Evolutionary conservation across 257 asterid species (phyloP).

Genomic region (Solanum medicagineum): DNA sequence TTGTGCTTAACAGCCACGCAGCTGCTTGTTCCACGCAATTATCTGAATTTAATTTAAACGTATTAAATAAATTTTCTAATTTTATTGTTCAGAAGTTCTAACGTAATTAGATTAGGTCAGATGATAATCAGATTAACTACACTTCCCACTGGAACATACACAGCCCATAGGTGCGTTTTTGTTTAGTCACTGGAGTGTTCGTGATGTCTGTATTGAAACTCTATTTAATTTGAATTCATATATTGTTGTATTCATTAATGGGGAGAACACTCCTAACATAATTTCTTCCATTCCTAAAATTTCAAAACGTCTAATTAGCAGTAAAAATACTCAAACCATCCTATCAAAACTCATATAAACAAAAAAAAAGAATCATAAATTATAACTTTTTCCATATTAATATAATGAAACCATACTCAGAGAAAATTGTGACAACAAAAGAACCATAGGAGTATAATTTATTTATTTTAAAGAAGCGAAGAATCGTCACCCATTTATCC

Average conservation of each 20-base stretch:
- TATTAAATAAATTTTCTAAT: neutral
- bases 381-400: too few species aligned
- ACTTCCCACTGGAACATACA: neutral
- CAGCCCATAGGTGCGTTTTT: neutral
- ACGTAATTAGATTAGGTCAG: too few species aligned
- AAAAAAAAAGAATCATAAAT: too few species aligned
- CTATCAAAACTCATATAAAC: neutral
- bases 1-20: conserved; percentile 29
- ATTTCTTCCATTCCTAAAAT: neutral
- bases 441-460: too few species aligned
- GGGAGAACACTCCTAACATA: neutral
- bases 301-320: too few species aligned
- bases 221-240: neutral
- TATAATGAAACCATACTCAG: too few species aligned
- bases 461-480: too few species aligned
- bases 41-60: too few species aligned
- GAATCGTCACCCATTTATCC: too few species aligned
- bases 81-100: too few species aligned
- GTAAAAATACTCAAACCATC: neutral
- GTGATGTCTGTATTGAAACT: neutral
- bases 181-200: neutral
- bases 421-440: too few species aligned
- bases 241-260: too few species aligned
- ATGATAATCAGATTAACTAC: neutral
- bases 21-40: neutral